Conservation (phyloP, 306 rosid species). For the Benincasa hispida region DNA sequence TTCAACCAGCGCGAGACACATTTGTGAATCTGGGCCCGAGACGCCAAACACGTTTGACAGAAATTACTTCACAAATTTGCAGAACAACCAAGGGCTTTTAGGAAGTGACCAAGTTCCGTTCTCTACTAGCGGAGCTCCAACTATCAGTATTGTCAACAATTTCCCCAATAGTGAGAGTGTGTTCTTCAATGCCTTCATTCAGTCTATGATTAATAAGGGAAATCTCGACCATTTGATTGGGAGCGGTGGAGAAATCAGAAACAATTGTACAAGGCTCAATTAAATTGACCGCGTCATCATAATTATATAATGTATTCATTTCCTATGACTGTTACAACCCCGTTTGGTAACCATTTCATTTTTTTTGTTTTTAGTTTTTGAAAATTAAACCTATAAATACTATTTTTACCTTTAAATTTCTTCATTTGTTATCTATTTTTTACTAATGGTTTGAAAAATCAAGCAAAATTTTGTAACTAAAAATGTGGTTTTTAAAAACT, state of each 20-base stretch:
- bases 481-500: too few relatives aligned
- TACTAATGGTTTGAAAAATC: too few relatives aligned
- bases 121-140: conserved; percentile 17
- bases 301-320: too few relatives aligned
- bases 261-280: conserved; percentile 23
- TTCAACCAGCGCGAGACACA: not conserved
- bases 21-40: conserved; percentile 19
- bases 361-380: too few relatives aligned
- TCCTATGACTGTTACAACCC: too few relatives aligned
- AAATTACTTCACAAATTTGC: conserved; percentile 33
- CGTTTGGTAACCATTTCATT: too few relatives aligned
- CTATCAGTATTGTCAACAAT: conserved; percentile 14
- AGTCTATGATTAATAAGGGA: conserved; percentile 36
- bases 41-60: conserved; percentile 26
- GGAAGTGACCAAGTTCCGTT: conserved; percentile 27
- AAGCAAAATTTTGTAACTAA: too few relatives aligned
- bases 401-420: too few relatives aligned
- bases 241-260: conserved; percentile 26
- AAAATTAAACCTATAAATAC: too few relatives aligned
- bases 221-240: conserved; percentile 24
- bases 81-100: conserved; percentile 22
- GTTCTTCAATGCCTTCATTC: conserved; percentile 20
- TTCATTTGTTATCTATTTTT: too few relatives aligned
- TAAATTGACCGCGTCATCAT: not conserved
- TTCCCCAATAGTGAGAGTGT: conserved; percentile 18